Percentiles rank a stretch among this genome's conserved stretches.
Evolutionary conservation across 768 basidiomycete species (phyloP).

Genomic region (Coprinopsis strossmayeri): DNA sequence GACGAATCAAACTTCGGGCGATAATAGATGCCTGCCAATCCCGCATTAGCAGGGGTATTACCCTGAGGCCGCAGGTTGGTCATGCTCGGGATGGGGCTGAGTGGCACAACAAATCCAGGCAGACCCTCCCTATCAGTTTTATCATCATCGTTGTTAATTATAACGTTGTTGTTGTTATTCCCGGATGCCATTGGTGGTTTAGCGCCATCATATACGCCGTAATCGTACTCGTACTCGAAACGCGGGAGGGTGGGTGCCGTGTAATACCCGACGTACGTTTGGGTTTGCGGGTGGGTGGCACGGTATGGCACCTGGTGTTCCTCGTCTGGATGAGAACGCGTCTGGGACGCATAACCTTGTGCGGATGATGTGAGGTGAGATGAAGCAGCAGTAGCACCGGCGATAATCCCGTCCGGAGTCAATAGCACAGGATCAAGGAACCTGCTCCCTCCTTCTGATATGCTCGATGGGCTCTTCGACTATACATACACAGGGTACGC

Average conservation of each 20-base stretch:
- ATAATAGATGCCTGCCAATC: not conserved
- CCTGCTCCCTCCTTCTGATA: not conserved
- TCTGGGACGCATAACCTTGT: no score
- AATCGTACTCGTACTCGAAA: not conserved
- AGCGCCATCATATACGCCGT: not conserved
- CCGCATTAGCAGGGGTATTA: not conserved
- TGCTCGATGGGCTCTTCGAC: not conserved
- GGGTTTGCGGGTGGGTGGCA: not conserved
- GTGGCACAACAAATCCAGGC: not conserved
- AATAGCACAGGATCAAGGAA: conserved; percentile 1
- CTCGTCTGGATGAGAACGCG: no score
- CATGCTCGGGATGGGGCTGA: conserved; percentile 2
- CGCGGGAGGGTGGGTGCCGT: not conserved
- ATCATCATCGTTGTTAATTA: not conserved
- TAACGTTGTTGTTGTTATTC: no score
- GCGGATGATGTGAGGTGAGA: no score
- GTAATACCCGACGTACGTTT: not conserved
- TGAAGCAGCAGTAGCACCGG: no score
- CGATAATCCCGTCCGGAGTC: not conserved
- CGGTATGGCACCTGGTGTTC: no score
- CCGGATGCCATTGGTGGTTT: no score
- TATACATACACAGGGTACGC: no score
- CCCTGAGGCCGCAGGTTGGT: not conserved
- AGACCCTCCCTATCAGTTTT: not conserved
- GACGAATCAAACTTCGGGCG: not conserved